Evolutionary conservation across 371 early-diverging fungal genomes (phyloP), one percentile per base, ranked within the genome.

Genomic region (Apophysomyces trapeziformis): DNA sequence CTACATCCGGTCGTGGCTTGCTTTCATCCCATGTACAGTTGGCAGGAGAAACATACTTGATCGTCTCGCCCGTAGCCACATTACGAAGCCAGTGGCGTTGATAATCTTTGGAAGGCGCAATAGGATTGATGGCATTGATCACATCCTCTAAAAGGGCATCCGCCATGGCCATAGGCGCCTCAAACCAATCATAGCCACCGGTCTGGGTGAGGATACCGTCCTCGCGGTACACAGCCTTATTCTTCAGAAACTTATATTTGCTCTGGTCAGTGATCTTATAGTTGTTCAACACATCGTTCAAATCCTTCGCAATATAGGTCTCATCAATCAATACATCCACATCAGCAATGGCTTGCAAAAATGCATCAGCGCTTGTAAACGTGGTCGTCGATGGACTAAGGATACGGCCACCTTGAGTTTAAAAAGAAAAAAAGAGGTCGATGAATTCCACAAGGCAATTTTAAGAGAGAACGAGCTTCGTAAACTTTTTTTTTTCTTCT

Each of bases 291-390:
- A 90, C 76, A 32, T 73, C 83, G 2, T 64, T 67, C 61, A 87
- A 67, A 37, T 73, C 73, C 58, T 75, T 69, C 5, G 79, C 83
- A 35, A 78, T 71, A 43, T 84, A 87, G 32, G 90, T 85, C 73
- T 93, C 92, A 73, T 92, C 92, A 68, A 93, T 87, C 46, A 91
- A 60, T 32, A 92, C 77, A 61, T 93, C 93, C 35, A 82, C 92
- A 38, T 84, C 69, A n/a, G 69, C 68, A 44, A 91, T 72, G 3
- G 86, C 89, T 6, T 68, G 64, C 32, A 85, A 72, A 66, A 93
- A 87, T 0, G 32, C 54, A 2, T 76, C 85, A 3, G 73, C 66
- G 18, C 80, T 66, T 43, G 72, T 72, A 57, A 82, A 90, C 11
- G 60, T 69, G 13, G 71, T 68, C 56, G 47, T 69, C 66, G 60